Evolutionary conservation across 2,329 filamentous ascomycete species (phyloP), one percentile per base, ranked within the genome.

Genomic region (Podosphaera fusca): DNA sequence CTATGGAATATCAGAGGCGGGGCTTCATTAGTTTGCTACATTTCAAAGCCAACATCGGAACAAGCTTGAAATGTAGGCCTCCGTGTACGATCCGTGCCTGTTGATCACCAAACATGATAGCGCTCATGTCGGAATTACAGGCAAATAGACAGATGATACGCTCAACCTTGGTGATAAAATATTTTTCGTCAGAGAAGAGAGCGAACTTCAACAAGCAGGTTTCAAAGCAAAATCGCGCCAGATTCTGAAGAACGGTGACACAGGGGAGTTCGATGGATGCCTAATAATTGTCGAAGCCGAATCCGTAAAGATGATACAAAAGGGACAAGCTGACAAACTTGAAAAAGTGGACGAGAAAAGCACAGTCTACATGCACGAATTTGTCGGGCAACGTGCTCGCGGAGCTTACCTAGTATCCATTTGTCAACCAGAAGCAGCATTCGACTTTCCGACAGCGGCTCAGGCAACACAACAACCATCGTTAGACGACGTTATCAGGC

Each of bases 381-480:
- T 3, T 29, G 7, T 56, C 9, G 46, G 30, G 50, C 42, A 56
- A 50, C 55, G 45, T 35, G 55, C 55, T 30, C 38, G 54, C 46
- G 42, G 42, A 10, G 55, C 55, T 35, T 56, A 56, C 31, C 49
- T 56, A 14, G 42, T 38, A 14, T 55, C 52, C 4, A 51, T 59
- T 30, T 58, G 31, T 21, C 50, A 59, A 45, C 58, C 42, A 38
- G 54, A 60, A 33, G 51, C 55, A 14, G 14, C 46, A 33, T 60
- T 55, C 50, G 34, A 58, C 31, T 36, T 60, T 10, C 58, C 55
- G 2, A 51, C 56, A 31, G 55, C 52, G 50, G 35, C 55, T 38
- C 45, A 56, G 50, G 31, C 55, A 30, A 21, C 21, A 21, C 3
- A 38, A 46, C 4, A 56, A 12, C 45, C 30, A 36, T 49, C 3